phyloP scores from a whole-genome alignment of 148 eudicot species.

The Pharnaceum exiguum region DNA sequence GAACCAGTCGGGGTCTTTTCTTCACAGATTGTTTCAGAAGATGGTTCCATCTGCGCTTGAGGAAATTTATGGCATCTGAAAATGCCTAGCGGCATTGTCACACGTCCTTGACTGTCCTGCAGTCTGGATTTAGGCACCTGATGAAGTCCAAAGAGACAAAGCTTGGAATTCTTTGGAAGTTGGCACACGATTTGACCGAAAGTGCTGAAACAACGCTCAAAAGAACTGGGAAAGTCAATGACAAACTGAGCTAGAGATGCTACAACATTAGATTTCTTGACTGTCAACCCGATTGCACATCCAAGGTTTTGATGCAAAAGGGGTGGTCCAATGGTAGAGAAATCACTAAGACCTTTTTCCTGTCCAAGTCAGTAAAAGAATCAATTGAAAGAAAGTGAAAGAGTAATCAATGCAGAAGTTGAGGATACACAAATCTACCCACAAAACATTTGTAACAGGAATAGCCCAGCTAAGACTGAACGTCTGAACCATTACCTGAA shows the following conservation, averaged over 20 bases:
- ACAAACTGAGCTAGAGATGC: constrained; percentile 78
- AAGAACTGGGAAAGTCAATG: constrained; percentile 36
- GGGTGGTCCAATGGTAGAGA: constrained; percentile 74
- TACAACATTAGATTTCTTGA: constrained; percentile 40
- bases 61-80: constrained; percentile 23
- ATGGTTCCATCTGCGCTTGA: constrained; percentile 29
- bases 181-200: constrained; percentile 75
- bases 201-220: constrained; percentile 55
- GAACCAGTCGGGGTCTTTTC: constrained; percentile 31
- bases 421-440: neutral
- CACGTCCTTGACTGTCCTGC: constrained; percentile 39
- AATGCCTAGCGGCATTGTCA: constrained; percentile 46
- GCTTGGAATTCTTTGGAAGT: constrained; percentile 49
- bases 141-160: constrained; percentile 61
- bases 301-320: constrained; percentile 54
- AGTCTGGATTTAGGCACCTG: constrained; percentile 34
- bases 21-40: constrained; percentile 18
- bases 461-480: too few species aligned
- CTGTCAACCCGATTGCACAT: constrained; percentile 59
- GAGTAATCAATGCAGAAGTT: neutral
- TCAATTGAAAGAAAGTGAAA: neutral
- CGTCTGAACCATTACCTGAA: too few species aligned
- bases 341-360: constrained; percentile 52
- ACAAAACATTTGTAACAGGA: neutral
- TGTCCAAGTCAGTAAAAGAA: constrained; percentile 15